These are phyloP conservation scores for Silybum marianum DNA, from an alignment of 129 eudicot genomes.

Conservation along the genomic window DNA sequence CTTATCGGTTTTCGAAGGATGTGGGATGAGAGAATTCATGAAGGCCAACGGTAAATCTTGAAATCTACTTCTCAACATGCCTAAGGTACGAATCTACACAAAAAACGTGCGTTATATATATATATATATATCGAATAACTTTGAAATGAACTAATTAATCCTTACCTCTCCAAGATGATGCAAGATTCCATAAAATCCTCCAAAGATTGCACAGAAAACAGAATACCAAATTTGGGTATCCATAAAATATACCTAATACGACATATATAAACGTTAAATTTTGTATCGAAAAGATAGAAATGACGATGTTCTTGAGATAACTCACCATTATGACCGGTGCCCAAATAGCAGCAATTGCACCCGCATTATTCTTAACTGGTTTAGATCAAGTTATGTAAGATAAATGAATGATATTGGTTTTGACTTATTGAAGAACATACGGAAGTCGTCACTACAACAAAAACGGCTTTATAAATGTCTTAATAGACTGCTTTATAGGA, in stretches of 20 bases:
- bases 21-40: slow-evolving; percentile 69
- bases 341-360: slow-evolving; percentile 94
- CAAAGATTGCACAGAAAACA: slow-evolving; percentile 83
- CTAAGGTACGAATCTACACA: slow-evolving; percentile 80
- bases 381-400: slow-evolving; percentile 30
- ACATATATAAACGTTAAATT: slow-evolving; percentile 12
- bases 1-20: slow-evolving; percentile 44
- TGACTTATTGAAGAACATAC: not conserved
- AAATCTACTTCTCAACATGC: slow-evolving; percentile 88
- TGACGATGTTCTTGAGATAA: slow-evolving; percentile 20
- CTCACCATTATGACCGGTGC: slow-evolving; percentile 89
- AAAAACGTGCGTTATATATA: not conserved
- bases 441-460: not conserved
- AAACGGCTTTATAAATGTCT: not conserved
- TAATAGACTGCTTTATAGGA: not conserved
- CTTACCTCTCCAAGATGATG: slow-evolving; percentile 95
- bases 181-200: slow-evolving; percentile 83
- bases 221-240: slow-evolving; percentile 99
- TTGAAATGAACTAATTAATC: slow-evolving; percentile 4
- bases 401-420: slow-evolving; percentile 13
- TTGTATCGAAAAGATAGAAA: not conserved
- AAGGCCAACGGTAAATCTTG: slow-evolving; percentile 77
- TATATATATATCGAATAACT: not conserved
- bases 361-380: slow-evolving; percentile 87
- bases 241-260: slow-evolving; percentile 90